Evolutionary conservation across 176 grass and related monocot genomes (phyloP), one percentile per base, ranked within the genome.

Genomic region (Metroxylon sagu): DNA sequence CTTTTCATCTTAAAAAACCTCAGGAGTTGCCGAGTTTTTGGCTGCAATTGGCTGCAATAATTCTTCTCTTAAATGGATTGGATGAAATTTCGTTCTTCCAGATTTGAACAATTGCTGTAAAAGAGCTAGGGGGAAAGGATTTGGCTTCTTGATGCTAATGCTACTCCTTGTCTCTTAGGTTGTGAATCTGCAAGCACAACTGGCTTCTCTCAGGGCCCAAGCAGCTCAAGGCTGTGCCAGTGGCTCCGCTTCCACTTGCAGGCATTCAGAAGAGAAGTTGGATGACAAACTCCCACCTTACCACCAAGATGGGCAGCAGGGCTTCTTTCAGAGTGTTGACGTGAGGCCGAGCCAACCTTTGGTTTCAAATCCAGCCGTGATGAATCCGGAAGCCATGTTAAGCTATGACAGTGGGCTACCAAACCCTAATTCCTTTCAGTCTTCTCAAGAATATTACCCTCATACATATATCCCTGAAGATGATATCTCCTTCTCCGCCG

Each of bases 121-220:
- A 35, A 35, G 31, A 8, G 8, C 35, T 43, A 12, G 21, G 21
- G 21, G 21, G 21, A 23, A 23, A 23, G 35, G 8, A 43, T 43
- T 43, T 12, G 35, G 35, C 12, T 43, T 43, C 10, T 43, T 43
- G 35, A 12, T 2, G 1, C 35, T 43, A 6, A 43, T 14, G 10
- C 12, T 43, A 0, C 35, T 43, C 8, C 25, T 31, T 21, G 14
- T 53, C 23, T 15, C 18, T n/a, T 54, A 97, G 92, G 81, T 97
- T 29, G 75, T 97, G 39, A 78, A 49, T 78, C 70, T 97, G 62
- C 77, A 97, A 87, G 87, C 92, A 67, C 84, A 97, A 69, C 43
- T 97, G 26, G 81, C 82, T 12, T 80, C 69, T 62, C 70, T 88
- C 10, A 90, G 78, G 77, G 62, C 57, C 59, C 81, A 88, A 77